These are phyloP conservation scores for Geum urbanum DNA, from an alignment of 306 rosid species.

Conservation along the genomic window DNA sequence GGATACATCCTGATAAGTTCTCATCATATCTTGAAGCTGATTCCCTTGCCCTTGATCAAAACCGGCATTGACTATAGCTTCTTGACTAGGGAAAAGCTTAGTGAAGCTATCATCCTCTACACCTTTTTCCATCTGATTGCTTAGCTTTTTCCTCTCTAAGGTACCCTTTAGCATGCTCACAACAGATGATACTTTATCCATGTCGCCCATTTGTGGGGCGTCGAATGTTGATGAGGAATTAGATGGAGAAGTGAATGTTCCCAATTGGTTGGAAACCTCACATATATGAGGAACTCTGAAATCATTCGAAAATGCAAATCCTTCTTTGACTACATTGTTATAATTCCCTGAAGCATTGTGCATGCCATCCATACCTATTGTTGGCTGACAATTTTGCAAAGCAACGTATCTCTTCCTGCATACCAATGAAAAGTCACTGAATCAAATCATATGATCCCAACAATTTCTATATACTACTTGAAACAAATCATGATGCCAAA, in stretches of 20 bases:
- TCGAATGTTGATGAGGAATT: conserved; percentile 72
- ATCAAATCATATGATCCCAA: conserved; percentile 5
- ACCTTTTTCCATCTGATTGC: conserved; percentile 46
- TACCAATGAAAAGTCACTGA: neutral
- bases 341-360: conserved; percentile 43
- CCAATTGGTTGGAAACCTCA: conserved; percentile 58
- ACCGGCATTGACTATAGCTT: conserved; percentile 33
- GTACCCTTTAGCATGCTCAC: conserved; percentile 93
- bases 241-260: conserved; percentile 64
- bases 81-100: conserved; percentile 40
- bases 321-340: conserved; percentile 39
- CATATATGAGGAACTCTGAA: conserved; percentile 43
- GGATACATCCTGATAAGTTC: conserved; percentile 43
- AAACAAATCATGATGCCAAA: too few species aligned
- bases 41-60: conserved; percentile 49
- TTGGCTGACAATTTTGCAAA: conserved; percentile 58
- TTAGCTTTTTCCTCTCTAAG: conserved; percentile 66
- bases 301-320: conserved; percentile 42
- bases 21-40: conserved; percentile 40
- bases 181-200: conserved; percentile 79
- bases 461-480: neutral
- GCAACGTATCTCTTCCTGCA: conserved; percentile 73
- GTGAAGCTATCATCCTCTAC: conserved; percentile 43
- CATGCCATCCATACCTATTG: conserved; percentile 48
- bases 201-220: conserved; percentile 46